Evolutionary conservation across 805 yeast species (phyloP).

Genomic region (Candida nitratophila): DNA sequence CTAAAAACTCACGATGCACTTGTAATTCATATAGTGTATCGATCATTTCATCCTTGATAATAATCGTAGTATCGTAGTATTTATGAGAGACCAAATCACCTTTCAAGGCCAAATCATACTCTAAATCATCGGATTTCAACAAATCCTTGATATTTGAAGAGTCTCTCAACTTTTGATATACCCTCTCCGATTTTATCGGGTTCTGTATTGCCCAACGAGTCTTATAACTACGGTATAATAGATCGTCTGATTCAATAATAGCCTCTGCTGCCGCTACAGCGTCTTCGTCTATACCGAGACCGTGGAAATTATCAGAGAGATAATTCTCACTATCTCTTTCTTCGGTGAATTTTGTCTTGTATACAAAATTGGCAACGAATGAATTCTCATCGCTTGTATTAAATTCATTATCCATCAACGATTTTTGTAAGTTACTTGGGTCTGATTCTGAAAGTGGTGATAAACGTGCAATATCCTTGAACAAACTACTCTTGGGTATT

Average conservation of each 20-base stretch:
- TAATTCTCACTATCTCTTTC: slow-evolving; percentile 3
- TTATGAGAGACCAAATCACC: slow-evolving; percentile 8
- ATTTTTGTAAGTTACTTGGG: slow-evolving; percentile 6
- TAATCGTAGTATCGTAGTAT: slow-evolving; percentile 8
- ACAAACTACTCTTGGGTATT: slow-evolving; percentile 38
- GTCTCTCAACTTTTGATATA: slow-evolving; percentile 2
- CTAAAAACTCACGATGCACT: slow-evolving; percentile 11
- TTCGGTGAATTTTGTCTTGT: slow-evolving; percentile 1
- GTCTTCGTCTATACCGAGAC: too few relatives aligned
- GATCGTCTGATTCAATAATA: neutral
- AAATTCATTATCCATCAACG: neutral
- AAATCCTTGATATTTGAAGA: slow-evolving; percentile 23
- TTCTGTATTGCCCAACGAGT: slow-evolving; percentile 12
- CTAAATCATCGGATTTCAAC: slow-evolving; percentile 25
- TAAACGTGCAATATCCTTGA: slow-evolving; percentile 45
- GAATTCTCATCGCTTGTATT: slow-evolving; percentile 3
- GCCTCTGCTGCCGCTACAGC: too few relatives aligned
- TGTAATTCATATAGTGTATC: slow-evolving; percentile 5
- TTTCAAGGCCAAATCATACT: slow-evolving; percentile 15
- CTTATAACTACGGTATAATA: slow-evolving; percentile 1
- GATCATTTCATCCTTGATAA: slow-evolving; percentile 6
- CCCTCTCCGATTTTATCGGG: neutral
- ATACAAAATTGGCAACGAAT: slow-evolving; percentile 9
- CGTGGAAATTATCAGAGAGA: too few relatives aligned
- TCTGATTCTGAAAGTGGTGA: slow-evolving; percentile 37